These are phyloP conservation scores for Hansenula anomala DNA, from an alignment of 1,139 yeast genomes.

Conservation along the genomic window DNA sequence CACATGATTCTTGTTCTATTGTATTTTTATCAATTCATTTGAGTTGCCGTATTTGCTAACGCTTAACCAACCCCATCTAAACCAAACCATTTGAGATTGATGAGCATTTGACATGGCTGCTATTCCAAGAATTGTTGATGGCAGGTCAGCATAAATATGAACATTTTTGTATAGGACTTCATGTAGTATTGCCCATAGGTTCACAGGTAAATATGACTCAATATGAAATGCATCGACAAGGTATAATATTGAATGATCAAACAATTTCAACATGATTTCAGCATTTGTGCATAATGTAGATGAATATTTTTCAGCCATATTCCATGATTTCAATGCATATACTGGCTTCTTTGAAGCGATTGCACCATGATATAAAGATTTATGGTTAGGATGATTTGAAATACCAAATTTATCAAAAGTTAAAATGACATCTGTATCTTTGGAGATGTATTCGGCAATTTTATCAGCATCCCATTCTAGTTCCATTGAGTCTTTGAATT, in stretches of 20 bases:
- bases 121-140: constrained; percentile 53
- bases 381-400: constrained; percentile 84
- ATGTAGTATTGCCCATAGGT: constrained; percentile 9
- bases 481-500: constrained; percentile 69
- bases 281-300: constrained; percentile 43
- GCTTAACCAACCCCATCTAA: constrained; percentile 82
- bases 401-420: constrained; percentile 86
- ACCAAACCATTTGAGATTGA: constrained; percentile 92
- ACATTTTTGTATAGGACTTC: constrained; percentile 6
- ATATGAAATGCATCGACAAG: constrained; percentile 16
- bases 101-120: constrained; percentile 85
- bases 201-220: neutral
- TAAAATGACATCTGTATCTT: constrained; percentile 39
- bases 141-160: constrained; percentile 44
- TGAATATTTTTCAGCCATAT: constrained; percentile 47
- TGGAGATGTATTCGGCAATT: constrained; percentile 29
- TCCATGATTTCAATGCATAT: constrained; percentile 41
- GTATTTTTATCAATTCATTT: constrained; percentile 50
- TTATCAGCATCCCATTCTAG: constrained; percentile 55
- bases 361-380: constrained; percentile 53
- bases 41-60: constrained; percentile 59
- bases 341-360: constrained; percentile 28
- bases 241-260: constrained; percentile 11
- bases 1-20: too few species aligned
- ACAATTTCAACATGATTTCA: constrained; percentile 14